Conservation (phyloP, 2,329 filamentous ascomycete species). For the Talaromyces atroroseus region DNA sequence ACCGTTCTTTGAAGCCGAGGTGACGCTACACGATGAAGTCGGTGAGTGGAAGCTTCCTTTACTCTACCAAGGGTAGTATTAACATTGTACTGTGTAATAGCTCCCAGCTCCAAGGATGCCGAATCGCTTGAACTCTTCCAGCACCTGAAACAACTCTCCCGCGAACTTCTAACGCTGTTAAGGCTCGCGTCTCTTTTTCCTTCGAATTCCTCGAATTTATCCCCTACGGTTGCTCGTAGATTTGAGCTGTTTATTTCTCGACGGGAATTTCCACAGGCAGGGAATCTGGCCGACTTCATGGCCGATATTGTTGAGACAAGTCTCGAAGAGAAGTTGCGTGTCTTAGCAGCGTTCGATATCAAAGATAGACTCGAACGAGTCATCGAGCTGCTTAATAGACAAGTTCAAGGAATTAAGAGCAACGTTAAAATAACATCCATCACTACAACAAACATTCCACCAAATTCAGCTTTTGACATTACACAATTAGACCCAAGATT, state of each 20-base stretch:
- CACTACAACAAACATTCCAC: constrained; percentile 59
- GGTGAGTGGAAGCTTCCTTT: constrained; percentile 40
- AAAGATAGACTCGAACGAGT: constrained; percentile 74
- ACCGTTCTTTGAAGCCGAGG: constrained; percentile 79
- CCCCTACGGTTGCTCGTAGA: constrained; percentile 77
- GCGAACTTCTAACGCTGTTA: constrained; percentile 79
- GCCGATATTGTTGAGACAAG: constrained; percentile 81
- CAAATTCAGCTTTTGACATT: constrained; percentile 54
- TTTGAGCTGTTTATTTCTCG: constrained; percentile 82
- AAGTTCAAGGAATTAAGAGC: constrained; percentile 77
- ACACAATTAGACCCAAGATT: constrained; percentile 45
- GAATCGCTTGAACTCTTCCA: constrained; percentile 67
- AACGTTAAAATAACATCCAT: constrained; percentile 81
- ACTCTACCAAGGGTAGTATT: neutral
- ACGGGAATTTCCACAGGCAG: constrained; percentile 76
- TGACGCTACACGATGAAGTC: constrained; percentile 66
- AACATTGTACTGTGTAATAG: constrained; percentile 18
- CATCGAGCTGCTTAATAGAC: constrained; percentile 74
- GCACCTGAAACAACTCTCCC: constrained; percentile 74
- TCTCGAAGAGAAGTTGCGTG: constrained; percentile 83
- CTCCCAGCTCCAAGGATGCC: constrained; percentile 49
- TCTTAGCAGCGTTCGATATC: constrained; percentile 75
- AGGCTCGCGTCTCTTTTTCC: constrained; percentile 80
- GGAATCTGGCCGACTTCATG: constrained; percentile 91
- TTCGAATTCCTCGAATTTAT: constrained; percentile 62